Evolutionary conservation across 1,139 yeast genomes (phyloP).

Genomic region (Geotrichum restrictum): DNA sequence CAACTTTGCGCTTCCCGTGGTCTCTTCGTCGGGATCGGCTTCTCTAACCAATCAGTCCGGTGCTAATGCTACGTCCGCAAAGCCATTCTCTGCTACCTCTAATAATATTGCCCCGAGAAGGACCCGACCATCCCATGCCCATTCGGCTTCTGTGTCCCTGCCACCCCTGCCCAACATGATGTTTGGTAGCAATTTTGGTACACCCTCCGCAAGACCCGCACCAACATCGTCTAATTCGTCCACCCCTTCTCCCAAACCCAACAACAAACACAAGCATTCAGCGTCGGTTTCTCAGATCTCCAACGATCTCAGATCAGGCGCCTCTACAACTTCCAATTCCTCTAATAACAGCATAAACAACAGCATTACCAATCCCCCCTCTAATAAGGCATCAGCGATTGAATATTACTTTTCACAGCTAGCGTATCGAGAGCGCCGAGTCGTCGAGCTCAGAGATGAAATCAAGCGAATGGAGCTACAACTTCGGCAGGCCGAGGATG

Average conservation of each 20-base stretch:
- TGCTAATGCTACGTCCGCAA: background rate
- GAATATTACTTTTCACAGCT: constrained; percentile 32
- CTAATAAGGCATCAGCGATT: constrained; percentile 10
- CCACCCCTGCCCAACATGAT: constrained; percentile 7
- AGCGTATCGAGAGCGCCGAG: constrained; percentile 39
- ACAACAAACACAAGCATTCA: constrained; percentile 5
- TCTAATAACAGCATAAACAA: background rate
- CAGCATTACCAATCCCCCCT: background rate
- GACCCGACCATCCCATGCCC: constrained; percentile 12
- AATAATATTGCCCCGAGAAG: constrained; percentile 5
- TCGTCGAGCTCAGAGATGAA: constrained; percentile 38
- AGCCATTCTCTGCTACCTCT: background rate
- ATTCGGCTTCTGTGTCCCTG: constrained; percentile 16
- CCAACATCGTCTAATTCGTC: constrained; percentile 4
- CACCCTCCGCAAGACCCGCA: background rate
- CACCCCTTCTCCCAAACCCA: constrained; percentile 4
- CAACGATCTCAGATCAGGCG: background rate
- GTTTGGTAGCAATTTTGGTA: background rate
- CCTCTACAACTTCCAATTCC: background rate
- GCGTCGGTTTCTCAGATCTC: constrained; percentile 12
- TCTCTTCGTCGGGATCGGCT: background rate
- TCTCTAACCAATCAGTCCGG: background rate
- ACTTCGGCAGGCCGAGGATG: constrained; percentile 34
- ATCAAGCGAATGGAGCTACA: constrained; percentile 33
- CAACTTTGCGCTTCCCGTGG: constrained; percentile 16